These are phyloP conservation scores for Neofusicoccum cordaticola DNA, from an alignment of 2,329 filamentous ascomycete species.

Conservation along the genomic window DNA sequence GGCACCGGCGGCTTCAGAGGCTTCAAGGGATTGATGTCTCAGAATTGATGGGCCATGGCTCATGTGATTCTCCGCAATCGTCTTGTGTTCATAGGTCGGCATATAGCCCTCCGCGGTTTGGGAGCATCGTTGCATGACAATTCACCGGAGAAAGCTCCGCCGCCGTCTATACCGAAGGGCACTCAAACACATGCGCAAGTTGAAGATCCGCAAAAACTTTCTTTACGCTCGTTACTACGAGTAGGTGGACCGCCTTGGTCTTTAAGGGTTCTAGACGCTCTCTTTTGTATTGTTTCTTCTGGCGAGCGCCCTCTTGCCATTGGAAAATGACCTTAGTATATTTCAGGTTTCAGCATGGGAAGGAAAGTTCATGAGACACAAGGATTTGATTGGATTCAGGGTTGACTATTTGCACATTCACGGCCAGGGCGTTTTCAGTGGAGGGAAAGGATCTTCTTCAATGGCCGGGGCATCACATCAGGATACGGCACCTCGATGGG, in stretches of 20 bases:
- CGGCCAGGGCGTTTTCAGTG: neutral
- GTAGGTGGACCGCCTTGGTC: neutral
- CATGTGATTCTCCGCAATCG: neutral
- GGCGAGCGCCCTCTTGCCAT: neutral
- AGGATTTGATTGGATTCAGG: neutral
- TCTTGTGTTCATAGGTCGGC: neutral
- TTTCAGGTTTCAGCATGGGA: neutral
- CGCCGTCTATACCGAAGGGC: neutral
- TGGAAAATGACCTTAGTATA: neutral
- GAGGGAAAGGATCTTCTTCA: no score
- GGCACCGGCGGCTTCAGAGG: slow-evolving; percentile 16
- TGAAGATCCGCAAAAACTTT: no score
- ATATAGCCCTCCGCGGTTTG: neutral
- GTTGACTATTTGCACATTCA: neutral
- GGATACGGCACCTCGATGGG: neutral
- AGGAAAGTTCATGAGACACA: neutral
- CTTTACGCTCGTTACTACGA: neutral
- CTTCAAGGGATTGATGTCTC: slow-evolving; percentile 18
- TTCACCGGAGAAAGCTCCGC: neutral
- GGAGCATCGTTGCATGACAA: neutral
- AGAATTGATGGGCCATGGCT: neutral
- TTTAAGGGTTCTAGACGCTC: neutral
- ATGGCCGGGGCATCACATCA: neutral
- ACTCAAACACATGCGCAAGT: neutral
- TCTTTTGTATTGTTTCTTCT: neutral